Conservation (phyloP, 2,329 filamentous ascomycete species). For the Escovopsis weberi region DNA sequence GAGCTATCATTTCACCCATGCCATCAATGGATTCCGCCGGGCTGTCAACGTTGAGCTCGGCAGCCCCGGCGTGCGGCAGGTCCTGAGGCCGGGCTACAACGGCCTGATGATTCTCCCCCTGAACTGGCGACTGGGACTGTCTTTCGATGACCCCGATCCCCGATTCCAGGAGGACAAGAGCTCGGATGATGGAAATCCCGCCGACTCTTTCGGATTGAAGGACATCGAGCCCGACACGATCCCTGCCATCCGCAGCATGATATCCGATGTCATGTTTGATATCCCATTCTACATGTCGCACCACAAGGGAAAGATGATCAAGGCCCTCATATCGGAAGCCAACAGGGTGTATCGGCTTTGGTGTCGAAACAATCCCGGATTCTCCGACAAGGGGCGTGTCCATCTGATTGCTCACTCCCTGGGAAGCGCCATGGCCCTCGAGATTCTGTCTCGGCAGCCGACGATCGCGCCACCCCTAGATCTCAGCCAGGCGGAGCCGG, state of each 20-base stretch:
- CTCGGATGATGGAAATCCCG: conserved; percentile 32
- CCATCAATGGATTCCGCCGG: conserved; percentile 79
- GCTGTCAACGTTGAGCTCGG: conserved; percentile 74
- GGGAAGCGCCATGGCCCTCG: conserved; percentile 86
- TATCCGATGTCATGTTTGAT: conserved; percentile 96
- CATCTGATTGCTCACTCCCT: conserved; percentile 90
- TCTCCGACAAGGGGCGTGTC: conserved; percentile 65
- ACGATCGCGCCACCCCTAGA: conserved; percentile 46
- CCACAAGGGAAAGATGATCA: conserved; percentile 89
- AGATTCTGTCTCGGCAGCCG: conserved; percentile 81
- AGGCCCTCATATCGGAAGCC: conserved; percentile 75
- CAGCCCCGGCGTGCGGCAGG: conserved; percentile 56
- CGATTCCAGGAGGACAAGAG: conserved; percentile 37
- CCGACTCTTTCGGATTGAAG: conserved; percentile 51
- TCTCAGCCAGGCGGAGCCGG: conserved; percentile 23
- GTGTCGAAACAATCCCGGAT: conserved; percentile 86
- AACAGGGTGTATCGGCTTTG: conserved; percentile 93
- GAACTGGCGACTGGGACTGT: conserved; percentile 84
- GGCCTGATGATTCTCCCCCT: conserved; percentile 88
- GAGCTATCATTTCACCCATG: conserved; percentile 93
- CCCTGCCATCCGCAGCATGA: conserved; percentile 81
- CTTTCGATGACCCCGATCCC: conserved; percentile 65
- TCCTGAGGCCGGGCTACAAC: conserved; percentile 63
- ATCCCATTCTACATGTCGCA: conserved; percentile 96
- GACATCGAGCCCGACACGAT: conserved; percentile 89